These are phyloP conservation scores for Solanum aculeatissimum DNA, from an alignment of 305 asterid genomes.

Conservation along the genomic window DNA sequence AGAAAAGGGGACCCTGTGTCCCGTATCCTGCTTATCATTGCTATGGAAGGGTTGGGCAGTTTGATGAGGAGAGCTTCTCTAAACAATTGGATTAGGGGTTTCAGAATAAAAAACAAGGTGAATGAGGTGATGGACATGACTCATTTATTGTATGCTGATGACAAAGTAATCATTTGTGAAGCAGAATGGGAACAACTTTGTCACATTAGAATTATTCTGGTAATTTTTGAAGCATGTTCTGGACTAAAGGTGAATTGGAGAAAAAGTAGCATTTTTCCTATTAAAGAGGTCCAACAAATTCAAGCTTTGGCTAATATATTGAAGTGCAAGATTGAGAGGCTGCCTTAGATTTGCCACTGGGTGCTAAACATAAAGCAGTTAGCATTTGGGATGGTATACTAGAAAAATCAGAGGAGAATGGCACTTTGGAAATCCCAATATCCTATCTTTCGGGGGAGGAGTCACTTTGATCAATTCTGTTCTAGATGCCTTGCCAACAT, in stretches of 20 bases:
- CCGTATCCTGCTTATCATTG: background rate
- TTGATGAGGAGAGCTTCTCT: background rate
- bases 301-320: background rate
- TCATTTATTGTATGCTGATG: background rate
- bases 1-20: background rate
- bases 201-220: background rate
- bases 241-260: background rate
- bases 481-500: background rate
- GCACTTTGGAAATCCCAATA: background rate
- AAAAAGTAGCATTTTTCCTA: background rate
- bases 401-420: background rate
- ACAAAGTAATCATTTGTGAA: background rate
- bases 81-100: background rate
- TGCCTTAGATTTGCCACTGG: background rate
- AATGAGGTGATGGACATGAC: background rate
- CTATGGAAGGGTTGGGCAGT: background rate
- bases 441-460: background rate
- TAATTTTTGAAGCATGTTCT: background rate
- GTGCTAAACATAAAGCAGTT: background rate
- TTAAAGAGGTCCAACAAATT: background rate
- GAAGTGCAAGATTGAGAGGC: background rate
- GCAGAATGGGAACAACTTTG: background rate
- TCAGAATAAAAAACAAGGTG: background rate
- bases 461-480: background rate
- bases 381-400: background rate